Conservation (phyloP, 2,329 filamentous ascomycete species). For the Graphilbum fragrans region DNA sequence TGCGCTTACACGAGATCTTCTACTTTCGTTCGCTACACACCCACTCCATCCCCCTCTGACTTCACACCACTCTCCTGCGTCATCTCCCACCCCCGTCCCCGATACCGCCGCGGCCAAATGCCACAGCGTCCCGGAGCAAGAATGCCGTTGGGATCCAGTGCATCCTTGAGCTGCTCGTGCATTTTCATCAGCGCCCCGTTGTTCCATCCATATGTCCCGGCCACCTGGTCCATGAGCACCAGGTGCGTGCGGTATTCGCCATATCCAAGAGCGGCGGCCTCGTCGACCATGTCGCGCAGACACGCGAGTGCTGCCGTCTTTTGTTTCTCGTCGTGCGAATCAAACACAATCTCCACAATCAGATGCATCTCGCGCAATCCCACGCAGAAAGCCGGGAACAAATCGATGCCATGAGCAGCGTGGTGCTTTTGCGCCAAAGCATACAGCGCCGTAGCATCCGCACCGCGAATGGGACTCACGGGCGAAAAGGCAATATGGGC, state of each 20-base stretch:
- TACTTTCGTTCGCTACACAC: too few species aligned
- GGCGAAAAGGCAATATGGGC: too few species aligned
- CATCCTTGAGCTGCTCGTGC: conserved; percentile 27
- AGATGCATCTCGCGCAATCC: conserved; percentile 22
- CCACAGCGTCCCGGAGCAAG: conserved; percentile 19
- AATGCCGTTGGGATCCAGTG: conserved; percentile 25
- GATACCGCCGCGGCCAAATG: conserved; percentile 20
- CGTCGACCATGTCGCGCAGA: conserved; percentile 20
- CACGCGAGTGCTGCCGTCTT: conserved; percentile 15
- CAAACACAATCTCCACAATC: conserved; percentile 22
- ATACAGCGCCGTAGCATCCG: too few species aligned
- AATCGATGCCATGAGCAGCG: conserved; percentile 23
- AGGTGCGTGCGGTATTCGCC: conserved; percentile 32
- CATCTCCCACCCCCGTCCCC: conserved; percentile 23
- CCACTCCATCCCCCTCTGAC: conserved; percentile 19
- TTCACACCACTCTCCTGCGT: conserved; percentile 16
- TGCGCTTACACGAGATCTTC: too few species aligned
- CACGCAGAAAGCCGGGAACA: conserved; percentile 26
- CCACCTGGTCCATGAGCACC: conserved; percentile 30
- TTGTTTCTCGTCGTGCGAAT: conserved; percentile 13
- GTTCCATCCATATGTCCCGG: conserved; percentile 28
- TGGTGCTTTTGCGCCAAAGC: too few species aligned
- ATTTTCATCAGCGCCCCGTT: conserved; percentile 25
- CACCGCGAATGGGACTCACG: too few species aligned
- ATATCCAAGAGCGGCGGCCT: conserved; percentile 25